Base-by-base conservation (phyloP, 441 rosid species). In the Biscutella laevigata region DNA sequence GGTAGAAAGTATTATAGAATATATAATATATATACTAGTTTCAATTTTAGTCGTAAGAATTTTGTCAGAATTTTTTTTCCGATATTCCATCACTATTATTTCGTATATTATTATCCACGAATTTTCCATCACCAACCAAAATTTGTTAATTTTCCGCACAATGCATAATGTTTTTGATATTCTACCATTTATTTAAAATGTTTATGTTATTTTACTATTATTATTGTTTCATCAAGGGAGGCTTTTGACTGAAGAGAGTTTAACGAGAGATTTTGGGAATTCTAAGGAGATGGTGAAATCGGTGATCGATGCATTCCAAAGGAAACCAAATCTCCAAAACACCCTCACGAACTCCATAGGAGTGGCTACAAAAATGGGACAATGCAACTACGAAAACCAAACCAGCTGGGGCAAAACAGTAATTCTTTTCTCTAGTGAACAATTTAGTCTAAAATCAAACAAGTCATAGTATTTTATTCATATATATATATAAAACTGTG, bases 381-480 rank as follows among this genome's bases (percentile, higher is more conserved):
- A 40, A n/a, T 76, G 77, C 57, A 41, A 16, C 4, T 79, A 77
- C 2, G 94, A 84, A 17, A 3, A 41, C 52, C 67, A 66, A 38
- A 73, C 81, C 0, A 2, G 55, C 29, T 82, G 87, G 91, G 91
- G 95, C 7, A 62, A 43, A 46, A 57, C 71, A 53, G 91, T 82
- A 11, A 66, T 60, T 29, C 3, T 3, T 1, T 24, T 7, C 40
- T 10, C n/a, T n/a, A n/a, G n/a, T n/a, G n/a, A n/a, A n/a, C n/a
- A n/a, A n/a, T n/a, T n/a, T n/a, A n/a, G n/a, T n/a, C n/a, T n/a
- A n/a, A n/a, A n/a, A n/a, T n/a, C n/a, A n/a, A n/a, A n/a, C n/a
- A n/a, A n/a, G n/a, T n/a, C n/a, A n/a, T n/a, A n/a, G n/a, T n/a
- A n/a, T n/a, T n/a, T n/a, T n/a, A n/a, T n/a, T n/a, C n/a, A n/a